Evolutionary conservation across 164 flowering plant species (phyloP), one percentile per base, ranked within the genome.

Genomic region (Tinospora cordifolia): DNA sequence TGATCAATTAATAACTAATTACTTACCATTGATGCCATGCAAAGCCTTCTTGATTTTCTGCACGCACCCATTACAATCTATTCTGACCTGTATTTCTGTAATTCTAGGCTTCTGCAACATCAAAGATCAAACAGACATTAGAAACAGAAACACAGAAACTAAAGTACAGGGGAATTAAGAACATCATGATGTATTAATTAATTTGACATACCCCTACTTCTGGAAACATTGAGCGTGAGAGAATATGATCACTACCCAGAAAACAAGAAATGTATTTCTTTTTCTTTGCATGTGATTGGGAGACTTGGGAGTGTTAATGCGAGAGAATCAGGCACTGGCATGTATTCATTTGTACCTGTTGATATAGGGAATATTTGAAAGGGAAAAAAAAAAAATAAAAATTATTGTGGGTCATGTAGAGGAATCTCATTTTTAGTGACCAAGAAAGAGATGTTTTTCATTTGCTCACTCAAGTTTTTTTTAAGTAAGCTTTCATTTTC

Each of bases 1-100:
- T n/a, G n/a, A n/a, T n/a, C n/a, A n/a, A n/a, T n/a, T n/a, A n/a
- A 51, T 8, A 6, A 2, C 36, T 17, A 17, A 57, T 11, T 3
- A 30, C 19, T 68, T 71, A 88, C 98, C 96, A 58, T 79, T 78
- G 57, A 92, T 80, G 69, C 93, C 90, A 69, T 84, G 77, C 27
- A 93, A 74, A 0, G 97, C 97, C 77, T 86, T 93, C 85, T 90
- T 93, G 79, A 93, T 88, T 88, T 93, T 93, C 76, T 93, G 97
- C 13, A 91, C 91, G 60, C 98, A 93, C 27, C 98, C 98, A 71
- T 91, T 87, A 49, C 98, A 93, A 85, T 93, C 98, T 88, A 93
- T 89, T 47, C 98, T 84, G 76, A 90, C 92, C 13, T 84, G 80
- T 74, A 93, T 85, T 82, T 93, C 96, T 0, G 89, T 91, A 63